Evolutionary conservation across 208 protist species (phyloP), one percentile per base, ranked within the genome.

Genomic region (Porcisia hertigi): DNA sequence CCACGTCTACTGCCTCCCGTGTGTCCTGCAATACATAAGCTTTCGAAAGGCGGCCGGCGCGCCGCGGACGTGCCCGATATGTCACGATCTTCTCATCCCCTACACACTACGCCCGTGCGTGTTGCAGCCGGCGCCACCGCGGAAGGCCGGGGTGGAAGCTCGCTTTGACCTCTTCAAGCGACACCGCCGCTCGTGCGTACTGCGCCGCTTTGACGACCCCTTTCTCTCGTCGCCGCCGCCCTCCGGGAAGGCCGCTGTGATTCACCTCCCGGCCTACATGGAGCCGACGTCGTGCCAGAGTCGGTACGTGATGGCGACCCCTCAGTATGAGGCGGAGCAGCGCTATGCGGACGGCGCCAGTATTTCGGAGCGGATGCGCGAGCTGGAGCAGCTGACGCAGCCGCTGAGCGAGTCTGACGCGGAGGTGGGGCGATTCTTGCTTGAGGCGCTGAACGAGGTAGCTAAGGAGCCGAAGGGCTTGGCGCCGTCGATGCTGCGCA

Each of bases 1-100:
- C 5, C 93, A 97, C 81, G 75, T 88, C 20, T 94, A 92, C 80
- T 97, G 93, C 63, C 79, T 95, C 30, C 79, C 91, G 2, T 97
- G 93, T 75, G 83, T 94, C 49, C 75, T 94, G 43, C 89, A 92
- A 69, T 91, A 94, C 84, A 69, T 97, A 25, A 76, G 78, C 41
- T 71, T 72, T 41, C 81, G 82, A 70, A 86, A 86, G 70, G 78
- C 69, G 18, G 81, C 85, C 53, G 81, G 82, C 41, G 78, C 85
- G 67, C 89, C 82, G 72, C 80, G 91, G 23, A 86, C 69, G 43
- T 97, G 93, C 77, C 91, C 93, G 14, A 90, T 97, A 66, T 97
- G 93, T 58, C 82, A 94, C 65, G 81, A 77, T 60, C 80, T 84
- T 45, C 65, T 97, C 59, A 80, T 74, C 3, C 52, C 77, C 23